These are phyloP conservation scores for Cucumis cinereus DNA, from an alignment of 306 rosid species.

Conservation along the genomic window DNA sequence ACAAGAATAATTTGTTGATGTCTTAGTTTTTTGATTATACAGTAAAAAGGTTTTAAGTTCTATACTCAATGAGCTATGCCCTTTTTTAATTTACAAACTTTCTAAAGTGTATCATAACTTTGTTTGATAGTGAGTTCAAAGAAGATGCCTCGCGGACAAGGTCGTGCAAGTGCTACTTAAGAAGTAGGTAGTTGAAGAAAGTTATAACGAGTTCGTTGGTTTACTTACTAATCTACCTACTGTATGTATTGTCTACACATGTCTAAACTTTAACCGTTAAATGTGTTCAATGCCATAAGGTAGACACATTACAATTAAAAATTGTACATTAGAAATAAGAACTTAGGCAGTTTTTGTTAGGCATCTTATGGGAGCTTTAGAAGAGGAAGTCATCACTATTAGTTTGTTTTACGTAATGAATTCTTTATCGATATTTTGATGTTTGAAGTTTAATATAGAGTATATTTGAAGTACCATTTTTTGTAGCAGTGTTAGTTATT, in stretches of 20 bases:
- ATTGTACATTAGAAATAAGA: no score
- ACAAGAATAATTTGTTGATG: neutral
- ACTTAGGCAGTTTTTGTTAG: no score
- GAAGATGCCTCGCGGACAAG: constrained; percentile 6
- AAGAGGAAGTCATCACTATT: no score
- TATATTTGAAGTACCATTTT: no score
- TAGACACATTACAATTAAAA: neutral
- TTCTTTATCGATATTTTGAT: no score
- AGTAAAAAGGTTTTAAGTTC: neutral
- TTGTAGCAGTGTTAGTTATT: no score
- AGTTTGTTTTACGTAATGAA: no score
- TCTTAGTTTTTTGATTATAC: neutral
- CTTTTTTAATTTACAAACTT: neutral
- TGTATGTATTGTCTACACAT: neutral
- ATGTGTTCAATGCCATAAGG: neutral
- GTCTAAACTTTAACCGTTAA: neutral
- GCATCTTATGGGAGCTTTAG: no score
- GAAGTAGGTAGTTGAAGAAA: neutral
- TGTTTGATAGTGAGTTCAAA: no score
- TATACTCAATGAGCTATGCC: neutral
- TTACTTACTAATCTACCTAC: neutral
- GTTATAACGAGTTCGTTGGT: neutral
- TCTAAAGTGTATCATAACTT: neutral
- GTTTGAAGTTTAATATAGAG: no score
- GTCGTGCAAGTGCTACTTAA: neutral